These are phyloP conservation scores for Pilaira anomala DNA, from an alignment of 192 early-diverging fungal species.

Conservation along the genomic window DNA sequence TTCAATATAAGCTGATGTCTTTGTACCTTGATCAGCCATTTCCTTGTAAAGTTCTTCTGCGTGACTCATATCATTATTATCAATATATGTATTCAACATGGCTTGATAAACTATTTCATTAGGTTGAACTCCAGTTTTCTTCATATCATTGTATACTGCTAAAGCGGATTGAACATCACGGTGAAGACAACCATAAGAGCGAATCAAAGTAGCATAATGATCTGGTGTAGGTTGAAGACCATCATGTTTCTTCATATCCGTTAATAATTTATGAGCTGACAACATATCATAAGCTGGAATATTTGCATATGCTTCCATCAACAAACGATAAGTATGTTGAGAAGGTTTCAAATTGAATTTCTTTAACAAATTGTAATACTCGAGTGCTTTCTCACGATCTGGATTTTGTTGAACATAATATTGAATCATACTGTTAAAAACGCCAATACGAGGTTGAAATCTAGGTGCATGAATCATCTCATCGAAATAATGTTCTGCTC, in stretches of 20 bases:
- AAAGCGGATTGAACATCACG: slow-evolving; percentile 43
- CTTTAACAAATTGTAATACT: slow-evolving; percentile 43
- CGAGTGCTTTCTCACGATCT: slow-evolving; percentile 44
- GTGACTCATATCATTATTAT: slow-evolving; percentile 34
- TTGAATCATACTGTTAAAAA: slow-evolving; percentile 58
- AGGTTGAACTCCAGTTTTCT: slow-evolving; percentile 32
- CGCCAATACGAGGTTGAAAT: slow-evolving; percentile 53
- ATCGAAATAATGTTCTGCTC: slow-evolving; percentile 42
- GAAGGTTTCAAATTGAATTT: slow-evolving; percentile 40
- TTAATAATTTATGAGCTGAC: slow-evolving; percentile 44
- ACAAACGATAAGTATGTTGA: slow-evolving; percentile 52
- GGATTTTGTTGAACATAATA: slow-evolving; percentile 51
- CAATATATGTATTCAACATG: slow-evolving; percentile 50
- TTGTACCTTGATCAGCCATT: slow-evolving; percentile 37
- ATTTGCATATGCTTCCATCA: slow-evolving; percentile 54
- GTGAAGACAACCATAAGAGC: slow-evolving; percentile 53
- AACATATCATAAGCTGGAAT: slow-evolving; percentile 54
- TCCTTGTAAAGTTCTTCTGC: slow-evolving; percentile 45
- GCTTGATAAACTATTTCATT: slow-evolving; percentile 52
- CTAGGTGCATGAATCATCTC: slow-evolving; percentile 45
- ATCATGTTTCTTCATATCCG: slow-evolving; percentile 39
- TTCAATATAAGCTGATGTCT: slow-evolving; percentile 54
- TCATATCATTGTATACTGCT: slow-evolving; percentile 44
- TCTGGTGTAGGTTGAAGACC: slow-evolving; percentile 42
- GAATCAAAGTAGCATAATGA: slow-evolving; percentile 52